Percentiles rank a stretch among this genome's conserved stretches.
Conservation (phyloP, 805 yeast genomes). For the Barnettozyma pratensis region DNA sequence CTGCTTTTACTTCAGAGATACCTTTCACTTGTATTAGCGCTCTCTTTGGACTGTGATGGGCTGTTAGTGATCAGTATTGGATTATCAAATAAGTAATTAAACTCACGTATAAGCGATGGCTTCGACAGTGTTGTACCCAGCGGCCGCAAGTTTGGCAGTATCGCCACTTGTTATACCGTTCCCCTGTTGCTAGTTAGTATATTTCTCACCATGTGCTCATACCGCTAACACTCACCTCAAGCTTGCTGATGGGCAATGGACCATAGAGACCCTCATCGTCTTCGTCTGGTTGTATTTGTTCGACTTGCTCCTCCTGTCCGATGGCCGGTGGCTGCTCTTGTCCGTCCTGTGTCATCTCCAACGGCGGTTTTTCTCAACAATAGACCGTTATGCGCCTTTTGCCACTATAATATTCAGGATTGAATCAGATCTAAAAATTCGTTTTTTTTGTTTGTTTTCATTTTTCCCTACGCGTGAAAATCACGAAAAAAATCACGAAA, state of each 20-base stretch:
- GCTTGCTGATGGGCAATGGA: slow-evolving; percentile 47
- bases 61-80: slow-evolving; percentile 5
- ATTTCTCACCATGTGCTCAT: background rate
- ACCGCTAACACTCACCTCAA: slow-evolving; percentile 31
- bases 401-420: background rate
- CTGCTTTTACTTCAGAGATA: slow-evolving; percentile 93
- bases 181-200: slow-evolving; percentile 34
- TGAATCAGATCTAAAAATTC: too few species aligned
- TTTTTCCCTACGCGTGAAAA: slow-evolving; percentile 4
- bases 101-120: slow-evolving; percentile 78
- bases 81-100: background rate
- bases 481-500: slow-evolving; percentile 13
- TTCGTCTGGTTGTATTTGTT: slow-evolving; percentile 27
- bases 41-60: slow-evolving; percentile 54
- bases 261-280: slow-evolving; percentile 54
- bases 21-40: slow-evolving; percentile 77
- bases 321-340: slow-evolving; percentile 1
- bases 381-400: slow-evolving; percentile 1
- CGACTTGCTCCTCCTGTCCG: slow-evolving; percentile 1
- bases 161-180: slow-evolving; percentile 83
- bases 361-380: background rate
- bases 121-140: slow-evolving; percentile 86
- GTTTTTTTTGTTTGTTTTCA: slow-evolving; percentile 13
- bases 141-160: slow-evolving; percentile 71
- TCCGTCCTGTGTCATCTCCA: slow-evolving; percentile 12